Evolutionary conservation across 805 yeast genomes (phyloP).

Genomic region (Teunomyces lycoperdinae): DNA sequence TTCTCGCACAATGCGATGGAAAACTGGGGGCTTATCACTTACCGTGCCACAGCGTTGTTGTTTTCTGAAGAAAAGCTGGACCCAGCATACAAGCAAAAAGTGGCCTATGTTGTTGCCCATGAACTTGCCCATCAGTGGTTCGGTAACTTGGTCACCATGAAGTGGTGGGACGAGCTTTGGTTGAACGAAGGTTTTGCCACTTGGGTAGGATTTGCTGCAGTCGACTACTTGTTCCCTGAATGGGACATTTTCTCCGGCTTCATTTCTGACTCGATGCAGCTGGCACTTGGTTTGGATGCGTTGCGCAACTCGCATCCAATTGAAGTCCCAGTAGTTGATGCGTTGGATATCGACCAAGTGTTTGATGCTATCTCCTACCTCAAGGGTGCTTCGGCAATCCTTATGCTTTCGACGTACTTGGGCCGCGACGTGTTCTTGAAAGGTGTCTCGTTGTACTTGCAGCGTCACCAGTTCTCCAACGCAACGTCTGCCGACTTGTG

Average conservation of each 20-base stretch:
- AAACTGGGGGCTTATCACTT: slow-evolving; percentile 78
- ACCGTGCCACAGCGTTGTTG: slow-evolving; percentile 57
- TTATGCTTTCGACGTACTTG: slow-evolving; percentile 70
- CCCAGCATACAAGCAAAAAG: slow-evolving; percentile 59
- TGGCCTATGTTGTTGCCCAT: slow-evolving; percentile 79
- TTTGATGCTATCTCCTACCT: slow-evolving; percentile 79
- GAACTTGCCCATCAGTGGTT: slow-evolving; percentile 93
- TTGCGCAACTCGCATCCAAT: slow-evolving; percentile 72
- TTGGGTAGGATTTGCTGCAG: slow-evolving; percentile 73
- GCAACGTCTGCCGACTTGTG: slow-evolving; percentile 75
- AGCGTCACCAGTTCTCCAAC: slow-evolving; percentile 61
- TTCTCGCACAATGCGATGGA: slow-evolving; percentile 89
- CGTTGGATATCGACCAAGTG: slow-evolving; percentile 76
- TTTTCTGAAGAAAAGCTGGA: slow-evolving; percentile 46
- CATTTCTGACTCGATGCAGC: slow-evolving; percentile 50
- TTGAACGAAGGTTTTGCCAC: slow-evolving; percentile 89
- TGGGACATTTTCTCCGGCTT: slow-evolving; percentile 72
- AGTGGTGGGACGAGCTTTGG: slow-evolving; percentile 94
- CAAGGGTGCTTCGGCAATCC: slow-evolving; percentile 76
- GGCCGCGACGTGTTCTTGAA: slow-evolving; percentile 67
- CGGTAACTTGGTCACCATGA: slow-evolving; percentile 86
- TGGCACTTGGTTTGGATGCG: slow-evolving; percentile 53
- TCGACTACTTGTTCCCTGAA: slow-evolving; percentile 68
- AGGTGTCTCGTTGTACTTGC: slow-evolving; percentile 71
- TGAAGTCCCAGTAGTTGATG: slow-evolving; percentile 76